Base-by-base conservation (phyloP, 371 early-diverging fungal species). In the Zychaea mexicana region DNA sequence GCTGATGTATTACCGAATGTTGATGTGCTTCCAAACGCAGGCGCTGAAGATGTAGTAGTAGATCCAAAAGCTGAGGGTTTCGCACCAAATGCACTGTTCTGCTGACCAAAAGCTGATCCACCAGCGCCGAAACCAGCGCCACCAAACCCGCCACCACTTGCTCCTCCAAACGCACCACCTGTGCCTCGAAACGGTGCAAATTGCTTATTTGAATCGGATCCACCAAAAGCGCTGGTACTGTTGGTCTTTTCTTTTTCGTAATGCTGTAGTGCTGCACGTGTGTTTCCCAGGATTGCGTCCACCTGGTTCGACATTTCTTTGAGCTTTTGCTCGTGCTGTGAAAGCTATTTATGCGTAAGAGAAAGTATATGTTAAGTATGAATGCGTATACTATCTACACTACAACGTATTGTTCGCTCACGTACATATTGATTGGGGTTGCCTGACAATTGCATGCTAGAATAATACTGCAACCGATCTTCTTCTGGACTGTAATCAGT, bases 401-500 rank as follows among this genome's bases (percentile, higher is more conserved):
- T 45, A 19, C 2, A 27, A 1, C 19, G 2, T 24, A 1, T 27
- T 47, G 30, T 33, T 38, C 4, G 10, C 27, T 39, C 38, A 62
- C 79, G 59, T 73, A 76, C 84, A 67, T 76, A 81, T 79, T 75
- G 78, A 52, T 21, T 66, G 4, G 60, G 57, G 38, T 70, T 74
- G 36, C 79, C 79, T 22, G 62, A 61, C 5, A 68, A 65, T 9
- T 72, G 62, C 74, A 73, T 76, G 19, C 74, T 66, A 21, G 61
- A 64, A 60, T 85, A 86, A 61, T 78, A 88, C 53, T 70, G 68
- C 27, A 81, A 60, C 17, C 88, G 79, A 62, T 85, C 82, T 59
- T 88, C 88, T 61, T 88, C 88, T 17, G 77, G 75, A 61, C 82
- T 82, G 62, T 70, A 62, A 52, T 88, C 88, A 8, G 77, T 77